Evolutionary conservation across 345 rosid species (phyloP).

Genomic region (Sonneratia caseolaris): DNA sequence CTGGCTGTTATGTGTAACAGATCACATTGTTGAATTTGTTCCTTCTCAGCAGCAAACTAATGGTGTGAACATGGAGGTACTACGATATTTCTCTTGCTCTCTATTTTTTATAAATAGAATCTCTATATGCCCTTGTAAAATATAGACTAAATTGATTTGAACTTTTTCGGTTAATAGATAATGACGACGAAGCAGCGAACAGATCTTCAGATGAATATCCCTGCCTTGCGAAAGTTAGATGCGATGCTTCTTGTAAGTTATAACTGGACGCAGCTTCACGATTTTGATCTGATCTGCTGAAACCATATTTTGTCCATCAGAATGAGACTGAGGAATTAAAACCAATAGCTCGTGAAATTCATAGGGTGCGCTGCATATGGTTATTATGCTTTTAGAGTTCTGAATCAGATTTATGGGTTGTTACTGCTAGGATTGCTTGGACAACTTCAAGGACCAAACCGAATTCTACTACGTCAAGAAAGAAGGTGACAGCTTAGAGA

Average conservation of each 20-base stretch:
- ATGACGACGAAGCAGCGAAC: conserved; percentile 73
- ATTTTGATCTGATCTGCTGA: too few relatives aligned
- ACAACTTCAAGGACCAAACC: conserved; percentile 59
- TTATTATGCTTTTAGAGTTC: neutral
- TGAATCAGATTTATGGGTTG: neutral
- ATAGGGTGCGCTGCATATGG: too few relatives aligned
- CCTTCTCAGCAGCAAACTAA: conserved; percentile 53
- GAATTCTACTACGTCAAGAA: conserved; percentile 62
- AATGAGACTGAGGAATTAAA: too few relatives aligned
- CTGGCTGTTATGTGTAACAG: conserved; percentile 61
- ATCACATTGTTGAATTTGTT: conserved; percentile 61
- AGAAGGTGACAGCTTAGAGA: conserved; percentile 57
- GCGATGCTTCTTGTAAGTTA: conserved; percentile 78
- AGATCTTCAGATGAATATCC: conserved; percentile 87
- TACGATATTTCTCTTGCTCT: too few relatives aligned
- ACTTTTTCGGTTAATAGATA: conserved; percentile 29
- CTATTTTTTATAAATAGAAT: neutral
- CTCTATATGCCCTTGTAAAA: neutral
- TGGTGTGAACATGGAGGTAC: conserved; percentile 19
- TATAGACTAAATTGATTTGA: neutral
- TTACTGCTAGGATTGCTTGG: conserved; percentile 51
- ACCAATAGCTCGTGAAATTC: too few relatives aligned
- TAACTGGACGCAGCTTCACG: neutral
- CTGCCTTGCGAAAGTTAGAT: conserved; percentile 89
- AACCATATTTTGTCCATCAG: too few relatives aligned